phyloP scores from a whole-genome alignment of 2,329 filamentous ascomycete genomes.

The Elsinoe fawcettii region DNA sequence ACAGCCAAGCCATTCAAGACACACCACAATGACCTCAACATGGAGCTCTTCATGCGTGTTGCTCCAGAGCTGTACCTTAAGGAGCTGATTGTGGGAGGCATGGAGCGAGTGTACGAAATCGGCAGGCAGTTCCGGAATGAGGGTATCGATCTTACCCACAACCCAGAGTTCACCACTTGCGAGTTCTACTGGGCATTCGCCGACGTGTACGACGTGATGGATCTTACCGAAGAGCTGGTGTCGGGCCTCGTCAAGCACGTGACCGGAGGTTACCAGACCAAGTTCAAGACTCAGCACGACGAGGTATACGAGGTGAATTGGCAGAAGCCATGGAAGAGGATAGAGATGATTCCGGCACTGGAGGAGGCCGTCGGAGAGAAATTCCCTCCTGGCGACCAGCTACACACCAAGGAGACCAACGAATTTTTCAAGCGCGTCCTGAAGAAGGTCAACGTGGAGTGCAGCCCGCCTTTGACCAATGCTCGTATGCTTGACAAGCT shows the following conservation, averaged over 20 bases:
- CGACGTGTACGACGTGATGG: constrained; percentile 85
- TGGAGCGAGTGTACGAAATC: constrained; percentile 92
- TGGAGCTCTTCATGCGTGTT: constrained; percentile 90
- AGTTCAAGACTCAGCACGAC: constrained; percentile 77
- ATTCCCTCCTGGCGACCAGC: constrained; percentile 80
- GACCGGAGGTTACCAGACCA: constrained; percentile 76
- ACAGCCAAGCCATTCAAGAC: constrained; percentile 93
- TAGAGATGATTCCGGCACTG: constrained; percentile 92
- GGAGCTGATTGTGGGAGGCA: constrained; percentile 87
- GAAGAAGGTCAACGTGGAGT: constrained; percentile 85
- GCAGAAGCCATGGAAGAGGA: constrained; percentile 84
- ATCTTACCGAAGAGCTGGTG: constrained; percentile 87
- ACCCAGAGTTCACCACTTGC: constrained; percentile 94
- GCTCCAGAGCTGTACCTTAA: constrained; percentile 96
- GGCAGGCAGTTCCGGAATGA: constrained; percentile 95
- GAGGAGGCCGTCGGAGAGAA: constrained; percentile 87
- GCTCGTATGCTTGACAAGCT: constrained; percentile 95
- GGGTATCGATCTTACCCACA: constrained; percentile 85
- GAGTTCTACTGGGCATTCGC: constrained; percentile 90
- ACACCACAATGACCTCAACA: constrained; percentile 90
- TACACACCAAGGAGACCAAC: constrained; percentile 84
- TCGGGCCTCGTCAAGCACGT: constrained; percentile 82
- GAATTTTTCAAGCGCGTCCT: constrained; percentile 77
- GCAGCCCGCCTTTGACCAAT: constrained; percentile 83
- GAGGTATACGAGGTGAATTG: constrained; percentile 91